phyloP scores from a whole-genome alignment of 306 rosid genomes.

The Pterocarpus santalinus region DNA sequence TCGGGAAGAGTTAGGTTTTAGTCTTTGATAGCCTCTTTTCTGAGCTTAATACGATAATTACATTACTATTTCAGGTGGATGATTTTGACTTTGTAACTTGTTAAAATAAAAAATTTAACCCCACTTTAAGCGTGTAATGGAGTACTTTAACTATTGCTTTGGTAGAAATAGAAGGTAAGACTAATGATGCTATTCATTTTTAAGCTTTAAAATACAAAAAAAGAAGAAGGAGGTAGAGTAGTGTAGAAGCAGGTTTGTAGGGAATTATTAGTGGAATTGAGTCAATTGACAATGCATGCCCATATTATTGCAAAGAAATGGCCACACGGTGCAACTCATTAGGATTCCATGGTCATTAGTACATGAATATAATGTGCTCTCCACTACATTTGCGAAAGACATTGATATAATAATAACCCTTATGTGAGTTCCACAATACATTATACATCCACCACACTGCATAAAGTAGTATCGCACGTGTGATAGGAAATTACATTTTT shows the following conservation, averaged over 20 bases:
- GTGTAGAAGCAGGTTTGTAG: slow-evolving; percentile 46
- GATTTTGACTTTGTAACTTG: slow-evolving; percentile 56
- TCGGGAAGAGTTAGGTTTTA: too few relatives aligned
- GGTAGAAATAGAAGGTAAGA: slow-evolving; percentile 22
- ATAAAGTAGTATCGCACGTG: slow-evolving; percentile 32
- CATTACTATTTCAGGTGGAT: slow-evolving; percentile 56
- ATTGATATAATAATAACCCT: slow-evolving; percentile 40
- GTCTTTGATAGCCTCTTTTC: background rate
- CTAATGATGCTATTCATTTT: slow-evolving; percentile 34
- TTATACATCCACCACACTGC: slow-evolving; percentile 27
- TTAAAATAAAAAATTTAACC: slow-evolving; percentile 36
- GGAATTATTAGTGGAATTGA: slow-evolving; percentile 37
- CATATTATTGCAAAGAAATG: slow-evolving; percentile 55
- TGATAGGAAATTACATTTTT: background rate
- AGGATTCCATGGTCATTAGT: slow-evolving; percentile 44
- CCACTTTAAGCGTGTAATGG: slow-evolving; percentile 43
- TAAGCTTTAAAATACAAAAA: slow-evolving; percentile 2
- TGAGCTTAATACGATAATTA: slow-evolving; percentile 54
- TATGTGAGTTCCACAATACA: slow-evolving; percentile 31
- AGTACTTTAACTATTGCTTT: slow-evolving; percentile 42
- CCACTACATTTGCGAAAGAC: slow-evolving; percentile 44
- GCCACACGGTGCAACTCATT: slow-evolving; percentile 62
- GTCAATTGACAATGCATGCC: slow-evolving; percentile 50
- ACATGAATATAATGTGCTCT: slow-evolving; percentile 39
- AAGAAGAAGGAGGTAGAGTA: slow-evolving; percentile 27